Evolutionary conservation across 2,329 filamentous ascomycete genomes (phyloP).

Genomic region (Tolypocladium endophyticum): DNA sequence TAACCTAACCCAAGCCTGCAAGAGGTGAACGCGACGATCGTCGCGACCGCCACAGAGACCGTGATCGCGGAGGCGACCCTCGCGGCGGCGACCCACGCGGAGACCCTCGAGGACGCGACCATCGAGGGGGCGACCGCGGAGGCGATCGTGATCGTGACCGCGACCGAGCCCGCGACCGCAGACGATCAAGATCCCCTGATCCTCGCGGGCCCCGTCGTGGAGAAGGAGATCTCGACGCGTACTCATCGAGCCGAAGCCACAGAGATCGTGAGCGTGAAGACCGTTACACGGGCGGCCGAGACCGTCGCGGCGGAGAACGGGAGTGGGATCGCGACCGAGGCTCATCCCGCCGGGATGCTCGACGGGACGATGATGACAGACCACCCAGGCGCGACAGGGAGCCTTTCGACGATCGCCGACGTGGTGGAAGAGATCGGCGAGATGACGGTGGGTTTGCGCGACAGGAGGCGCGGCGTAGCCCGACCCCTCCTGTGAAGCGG

Average conservation of each 20-base stretch:
- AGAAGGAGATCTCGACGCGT: conserved; percentile 73
- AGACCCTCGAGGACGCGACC: conserved; percentile 20
- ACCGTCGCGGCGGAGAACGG: conserved; percentile 56
- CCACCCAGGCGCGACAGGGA: conserved; percentile 49
- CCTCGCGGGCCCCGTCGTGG: conserved; percentile 58
- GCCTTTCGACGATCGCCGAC: conserved; percentile 36
- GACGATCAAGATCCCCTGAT: conserved; percentile 81
- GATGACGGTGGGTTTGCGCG: conserved; percentile 25
- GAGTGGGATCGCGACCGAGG: conserved; percentile 67
- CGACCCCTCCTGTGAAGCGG: conserved; percentile 75
- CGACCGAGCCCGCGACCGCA: conserved; percentile 43
- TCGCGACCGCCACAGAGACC: conserved; percentile 15
- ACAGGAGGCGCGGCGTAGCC: conserved; percentile 56
- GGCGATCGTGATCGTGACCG: conserved; percentile 22
- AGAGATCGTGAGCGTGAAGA: conserved; percentile 91
- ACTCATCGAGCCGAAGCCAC: conserved; percentile 87
- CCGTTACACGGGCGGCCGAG: conserved; percentile 61
- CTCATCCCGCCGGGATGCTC: conserved; percentile 47
- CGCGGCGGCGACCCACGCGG: conserved; percentile 25
- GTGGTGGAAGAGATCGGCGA: conserved; percentile 35
- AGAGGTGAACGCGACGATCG: conserved; percentile 4
- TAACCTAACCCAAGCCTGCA: not conserved
- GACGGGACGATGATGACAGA: conserved; percentile 55
- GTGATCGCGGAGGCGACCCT: conserved; percentile 70
- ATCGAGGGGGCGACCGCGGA: conserved; percentile 51